phyloP scores from a whole-genome alignment of 176 grass and related monocot species.

The Miscanthus lutarioriparius region DNA sequence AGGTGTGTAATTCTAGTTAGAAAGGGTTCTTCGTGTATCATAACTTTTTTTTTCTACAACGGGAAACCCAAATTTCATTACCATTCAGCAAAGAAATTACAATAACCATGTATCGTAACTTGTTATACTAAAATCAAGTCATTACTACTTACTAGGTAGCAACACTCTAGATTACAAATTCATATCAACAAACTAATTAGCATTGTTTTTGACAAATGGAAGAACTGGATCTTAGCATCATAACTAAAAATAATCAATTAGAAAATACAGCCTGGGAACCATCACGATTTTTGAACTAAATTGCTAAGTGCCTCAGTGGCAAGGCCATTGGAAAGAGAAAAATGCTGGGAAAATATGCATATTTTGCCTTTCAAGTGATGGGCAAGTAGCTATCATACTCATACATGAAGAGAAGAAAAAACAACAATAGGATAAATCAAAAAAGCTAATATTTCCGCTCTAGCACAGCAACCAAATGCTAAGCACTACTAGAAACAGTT shows the following conservation, averaged over 20 bases:
- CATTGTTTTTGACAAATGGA: background rate
- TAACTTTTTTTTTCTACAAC: background rate
- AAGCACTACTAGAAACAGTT: background rate
- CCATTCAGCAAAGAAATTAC: background rate
- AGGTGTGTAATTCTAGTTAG: background rate
- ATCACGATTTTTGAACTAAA: background rate
- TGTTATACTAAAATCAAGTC: background rate
- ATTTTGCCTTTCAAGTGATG: background rate
- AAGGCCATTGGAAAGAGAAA: background rate
- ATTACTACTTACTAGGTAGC: background rate
- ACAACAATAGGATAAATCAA: background rate
- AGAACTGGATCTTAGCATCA: background rate
- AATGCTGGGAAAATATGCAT: background rate
- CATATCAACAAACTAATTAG: background rate
- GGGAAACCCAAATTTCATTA: background rate
- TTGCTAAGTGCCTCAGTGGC: background rate
- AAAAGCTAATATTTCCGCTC: background rate
- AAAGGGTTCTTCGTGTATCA: background rate
- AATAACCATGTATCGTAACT: background rate
- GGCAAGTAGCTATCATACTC: background rate
- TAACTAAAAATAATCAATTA: background rate
- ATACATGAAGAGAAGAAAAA: background rate
- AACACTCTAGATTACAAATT: background rate
- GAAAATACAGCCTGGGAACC: slow-evolving; percentile 5
- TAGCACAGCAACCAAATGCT: background rate